Base-by-base conservation (phyloP, 305 asterid species). In the Fraxinus xanthoxyloides region DNA sequence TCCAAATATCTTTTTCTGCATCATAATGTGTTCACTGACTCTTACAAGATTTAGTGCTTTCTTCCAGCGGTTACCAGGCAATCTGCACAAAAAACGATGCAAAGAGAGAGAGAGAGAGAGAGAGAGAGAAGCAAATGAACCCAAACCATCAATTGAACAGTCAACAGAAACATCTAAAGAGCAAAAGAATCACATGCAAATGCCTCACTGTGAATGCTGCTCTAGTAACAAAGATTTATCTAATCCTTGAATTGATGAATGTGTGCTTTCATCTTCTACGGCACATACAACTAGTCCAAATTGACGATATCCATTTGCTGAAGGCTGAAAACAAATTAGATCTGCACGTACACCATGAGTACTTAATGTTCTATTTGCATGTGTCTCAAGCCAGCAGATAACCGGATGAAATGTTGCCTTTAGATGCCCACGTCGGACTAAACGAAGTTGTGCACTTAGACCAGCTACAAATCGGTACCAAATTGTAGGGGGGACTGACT, bases 401-500 rank as follows among this genome's bases (percentile, higher is more conserved):
- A 94, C 92, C 74, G 93, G 94, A 84, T 23, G 61, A 81, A 93
- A 89, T 26, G 97, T 93, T 78, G 90, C 75, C 82, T 90, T 87
- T 77, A 94, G 88, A 86, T 93, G 97, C 40, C 94, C 97, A 30
- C 88, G 81, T 51, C 93, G 94, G 54, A 89, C 98, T 80, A 94
- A 85, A 77, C 98, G 97, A 51, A 94, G 95, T 85, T 93, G 98
- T 56, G 97, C 98, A 86, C 92, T 94, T 81, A 94, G 91, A 85
- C 98, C 98, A 83, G 98, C 98, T 83, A 93, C 94, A 56, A 94
- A 87, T 77, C 97, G 86, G 78, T 93, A 89, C 98, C 97, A 94
- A 72, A 88, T 88, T 77, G 97, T 93, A 36, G 98, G 97, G 73
- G 97, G 97, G 69, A 94, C 91, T 12, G 95, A 91, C 98, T 94